Evolutionary conservation across 192 early-diverging fungal species (phyloP).

Genomic region (Coemansia sp.): DNA sequence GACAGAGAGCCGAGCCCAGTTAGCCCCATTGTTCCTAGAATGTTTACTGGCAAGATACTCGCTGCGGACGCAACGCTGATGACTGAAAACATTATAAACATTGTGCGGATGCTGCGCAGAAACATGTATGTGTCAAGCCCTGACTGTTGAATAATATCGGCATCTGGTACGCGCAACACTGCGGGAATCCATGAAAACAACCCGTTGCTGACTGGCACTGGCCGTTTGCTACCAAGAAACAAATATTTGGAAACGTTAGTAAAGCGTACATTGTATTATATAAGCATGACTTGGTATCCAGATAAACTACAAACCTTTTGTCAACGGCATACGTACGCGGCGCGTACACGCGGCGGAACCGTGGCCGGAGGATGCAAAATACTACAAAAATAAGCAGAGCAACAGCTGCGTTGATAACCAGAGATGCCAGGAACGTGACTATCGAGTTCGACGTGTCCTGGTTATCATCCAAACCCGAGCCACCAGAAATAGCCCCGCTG

Average conservation of each 20-base stretch:
- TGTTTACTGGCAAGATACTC: constrained; percentile 72
- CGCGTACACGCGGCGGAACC: constrained; percentile 65
- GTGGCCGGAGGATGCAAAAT: constrained; percentile 67
- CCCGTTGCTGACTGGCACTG: constrained; percentile 53
- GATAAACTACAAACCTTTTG: constrained; percentile 27
- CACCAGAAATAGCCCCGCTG: not conserved
- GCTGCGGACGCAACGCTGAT: constrained; percentile 57
- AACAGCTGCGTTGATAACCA: constrained; percentile 65
- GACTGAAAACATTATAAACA: constrained; percentile 62
- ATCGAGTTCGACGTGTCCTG: constrained; percentile 49
- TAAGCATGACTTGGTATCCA: no score
- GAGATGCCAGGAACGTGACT: constrained; percentile 65
- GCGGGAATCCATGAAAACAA: constrained; percentile 62
- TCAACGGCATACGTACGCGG: constrained; percentile 66
- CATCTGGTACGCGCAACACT: constrained; percentile 55
- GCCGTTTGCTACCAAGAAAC: constrained; percentile 39
- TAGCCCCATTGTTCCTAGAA: constrained; percentile 44
- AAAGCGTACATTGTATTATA: not conserved
- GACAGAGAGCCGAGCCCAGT: constrained; percentile 61
- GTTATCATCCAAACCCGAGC: not conserved
- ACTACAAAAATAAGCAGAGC: constrained; percentile 53
- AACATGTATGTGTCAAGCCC: constrained; percentile 81
- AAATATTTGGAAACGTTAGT: not conserved
- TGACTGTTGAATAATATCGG: constrained; percentile 54
- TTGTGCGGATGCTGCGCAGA: constrained; percentile 67